Percentiles rank a stretch among this genome's conserved stretches.
These are phyloP conservation scores for Phoma sp. DNA, from an alignment of 2,329 filamentous ascomycete genomes.

Conservation along the genomic window DNA sequence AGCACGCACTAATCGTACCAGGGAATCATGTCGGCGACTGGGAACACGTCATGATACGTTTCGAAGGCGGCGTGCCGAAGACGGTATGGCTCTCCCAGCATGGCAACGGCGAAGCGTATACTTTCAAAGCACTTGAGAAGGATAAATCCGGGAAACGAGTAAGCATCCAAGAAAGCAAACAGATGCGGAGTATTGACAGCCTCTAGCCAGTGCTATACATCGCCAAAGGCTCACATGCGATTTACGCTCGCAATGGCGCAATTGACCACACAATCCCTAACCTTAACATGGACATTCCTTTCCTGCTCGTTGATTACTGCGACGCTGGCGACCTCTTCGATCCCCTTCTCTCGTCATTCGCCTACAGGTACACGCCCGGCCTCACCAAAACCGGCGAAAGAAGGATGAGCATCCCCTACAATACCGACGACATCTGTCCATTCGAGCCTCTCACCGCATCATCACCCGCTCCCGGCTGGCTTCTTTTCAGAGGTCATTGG, in stretches of 20 bases:
- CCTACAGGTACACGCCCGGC: constrained; percentile 56
- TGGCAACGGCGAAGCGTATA: constrained; percentile 65
- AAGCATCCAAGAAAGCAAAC: neutral
- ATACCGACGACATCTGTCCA: constrained; percentile 31
- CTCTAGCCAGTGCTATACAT: constrained; percentile 56
- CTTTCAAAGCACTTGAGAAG: constrained; percentile 63
- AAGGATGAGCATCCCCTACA: too few species aligned
- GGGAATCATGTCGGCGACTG: constrained; percentile 68
- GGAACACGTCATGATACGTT: constrained; percentile 72
- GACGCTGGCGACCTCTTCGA: constrained; percentile 65
- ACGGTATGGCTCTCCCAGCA: constrained; percentile 69
- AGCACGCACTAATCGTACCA: constrained; percentile 6
- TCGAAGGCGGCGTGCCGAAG: constrained; percentile 61
- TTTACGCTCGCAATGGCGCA: constrained; percentile 64
- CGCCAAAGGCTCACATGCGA: constrained; percentile 67
- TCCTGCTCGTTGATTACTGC: constrained; percentile 59
- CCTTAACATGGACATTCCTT: constrained; percentile 58
- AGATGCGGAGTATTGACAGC: neutral
- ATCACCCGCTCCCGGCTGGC: constrained; percentile 57
- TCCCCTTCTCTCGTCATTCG: constrained; percentile 61
- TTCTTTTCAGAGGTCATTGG: constrained; percentile 65
- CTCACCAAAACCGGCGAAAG: too few species aligned
- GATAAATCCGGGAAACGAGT: constrained; percentile 52
- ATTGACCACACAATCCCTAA: constrained; percentile 69
- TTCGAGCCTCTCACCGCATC: constrained; percentile 58